These are phyloP conservation scores for Phlebiopsis gigantea DNA, from an alignment of 768 basidiomycete genomes.

Conservation along the genomic window DNA sequence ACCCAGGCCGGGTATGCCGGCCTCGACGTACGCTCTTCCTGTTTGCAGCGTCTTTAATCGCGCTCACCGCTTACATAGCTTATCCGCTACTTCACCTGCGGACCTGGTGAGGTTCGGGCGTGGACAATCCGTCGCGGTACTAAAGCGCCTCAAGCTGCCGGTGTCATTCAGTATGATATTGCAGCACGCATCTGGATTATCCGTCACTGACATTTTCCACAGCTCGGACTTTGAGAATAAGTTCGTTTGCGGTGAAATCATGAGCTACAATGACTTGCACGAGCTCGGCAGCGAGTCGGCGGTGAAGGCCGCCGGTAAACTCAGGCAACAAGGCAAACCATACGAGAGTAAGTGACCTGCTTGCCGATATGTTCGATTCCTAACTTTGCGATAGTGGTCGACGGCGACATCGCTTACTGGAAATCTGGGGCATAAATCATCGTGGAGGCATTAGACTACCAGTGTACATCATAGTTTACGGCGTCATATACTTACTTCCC, in stretches of 20 bases:
- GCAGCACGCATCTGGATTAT: background rate
- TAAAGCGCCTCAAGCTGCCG: conserved; percentile 95
- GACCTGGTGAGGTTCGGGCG: conserved; percentile 93
- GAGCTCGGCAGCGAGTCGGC: conserved; percentile 87
- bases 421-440: conserved; percentile 56
- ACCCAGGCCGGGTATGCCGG: conserved; percentile 89
- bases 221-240: conserved; percentile 98
- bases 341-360: conserved; percentile 74
- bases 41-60: background rate
- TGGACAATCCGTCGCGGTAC: conserved; percentile 96
- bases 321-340: conserved; percentile 93
- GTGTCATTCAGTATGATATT: conserved; percentile 85
- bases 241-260: conserved; percentile 97
- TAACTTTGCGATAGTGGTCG: conserved; percentile 49
- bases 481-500: background rate
- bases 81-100: conserved; percentile 96
- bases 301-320: conserved; percentile 93
- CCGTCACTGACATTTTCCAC: background rate
- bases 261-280: conserved; percentile 85
- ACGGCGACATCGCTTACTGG: conserved; percentile 93
- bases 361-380: background rate
- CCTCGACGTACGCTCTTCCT: conserved; percentile 55
- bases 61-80: conserved; percentile 39
- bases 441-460: background rate
- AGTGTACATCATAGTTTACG: background rate